Base-by-base conservation (phyloP, 2,329 filamentous ascomycete genomes). In the Trichophyton benhamiae region DNA sequence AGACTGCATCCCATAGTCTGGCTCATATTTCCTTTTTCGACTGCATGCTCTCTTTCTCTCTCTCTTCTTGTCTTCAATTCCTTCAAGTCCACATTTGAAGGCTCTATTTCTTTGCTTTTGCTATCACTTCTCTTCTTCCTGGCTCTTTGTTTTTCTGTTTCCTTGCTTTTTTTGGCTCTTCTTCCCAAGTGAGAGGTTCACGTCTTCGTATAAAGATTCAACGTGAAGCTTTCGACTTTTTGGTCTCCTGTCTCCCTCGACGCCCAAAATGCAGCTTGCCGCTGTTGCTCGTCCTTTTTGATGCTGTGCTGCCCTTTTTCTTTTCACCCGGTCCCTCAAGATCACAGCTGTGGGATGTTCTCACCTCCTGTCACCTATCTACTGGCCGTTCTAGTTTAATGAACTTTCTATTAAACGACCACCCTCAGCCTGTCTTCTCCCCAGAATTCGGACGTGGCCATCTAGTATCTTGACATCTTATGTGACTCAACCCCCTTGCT, bases 361-460 rank as follows among this genome's bases (percentile, higher is more conserved):
- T 55, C 52, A 20, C 30, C 27, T 30, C 20, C n/a, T 11, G 7
- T 55, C 27, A 20, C n/a, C 15, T 55, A 17, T 55, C n/a, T 27
- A n/a, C 52, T 55, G 30, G 52, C n/a, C 52, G 15, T 36, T 44
- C 25, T 36, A 55, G 27, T 20, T 55, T 55, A 38, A 36, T 33
- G 52, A n/a, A 36, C 25, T 55, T 55, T 30, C 52, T 55, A 55
- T 55, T 55, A 55, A 55, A 55, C 52, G n/a, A 55, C n/a, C 52
- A 55, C 3, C 46, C 9, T 33, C 52, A 36, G 52, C 52, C 52
- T n/a, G 7, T 22, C 27, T 8, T 55, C 52, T n/a, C 52, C 33
- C 33, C 33, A 13, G 33, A 13, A 38, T 38, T 38, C 9, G 33
- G 52, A 36, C 25, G 30, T 27, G 25, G 52, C 52, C 17, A 17